Evolutionary conservation across 2,329 filamentous ascomycete genomes (phyloP).

Genomic region (Calonectria hawksworthii): DNA sequence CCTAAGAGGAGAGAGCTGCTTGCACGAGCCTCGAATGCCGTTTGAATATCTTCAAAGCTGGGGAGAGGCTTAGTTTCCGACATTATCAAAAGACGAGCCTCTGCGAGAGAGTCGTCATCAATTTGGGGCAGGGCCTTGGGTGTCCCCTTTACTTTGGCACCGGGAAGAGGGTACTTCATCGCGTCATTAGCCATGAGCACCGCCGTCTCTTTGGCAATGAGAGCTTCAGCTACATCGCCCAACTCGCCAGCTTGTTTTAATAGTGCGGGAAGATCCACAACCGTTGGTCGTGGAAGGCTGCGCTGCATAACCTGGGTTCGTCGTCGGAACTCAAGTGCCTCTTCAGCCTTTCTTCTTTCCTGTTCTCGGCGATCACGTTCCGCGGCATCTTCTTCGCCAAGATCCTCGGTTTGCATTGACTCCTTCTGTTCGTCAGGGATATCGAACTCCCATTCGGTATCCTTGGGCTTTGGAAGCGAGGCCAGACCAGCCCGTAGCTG

Average conservation of each 20-base stretch:
- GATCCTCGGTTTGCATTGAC: constrained; percentile 57
- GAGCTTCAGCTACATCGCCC: constrained; percentile 73
- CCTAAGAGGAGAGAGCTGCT: constrained; percentile 78
- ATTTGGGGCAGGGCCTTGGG: constrained; percentile 73
- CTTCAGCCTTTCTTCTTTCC: constrained; percentile 77
- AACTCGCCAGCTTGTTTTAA: constrained; percentile 73
- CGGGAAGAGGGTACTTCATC: constrained; percentile 78
- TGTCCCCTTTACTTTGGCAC: constrained; percentile 74
- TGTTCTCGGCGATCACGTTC: constrained; percentile 85
- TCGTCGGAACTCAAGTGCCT: constrained; percentile 84
- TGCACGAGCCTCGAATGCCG: constrained; percentile 67
- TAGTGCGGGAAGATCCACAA: constrained; percentile 79
- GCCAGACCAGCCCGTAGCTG: constrained; percentile 82
- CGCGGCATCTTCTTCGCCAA: constrained; percentile 72
- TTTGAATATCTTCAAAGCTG: constrained; percentile 64
- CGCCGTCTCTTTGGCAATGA: constrained; percentile 84
- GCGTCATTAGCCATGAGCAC: constrained; percentile 88
- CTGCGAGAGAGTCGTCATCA: constrained; percentile 78
- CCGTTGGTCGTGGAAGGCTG: constrained; percentile 81
- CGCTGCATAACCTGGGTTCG: constrained; percentile 94
- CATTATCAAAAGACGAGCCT: constrained; percentile 83
- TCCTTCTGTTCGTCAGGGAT: constrained; percentile 86
- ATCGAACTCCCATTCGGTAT: constrained; percentile 94
- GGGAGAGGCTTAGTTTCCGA: constrained; percentile 73
- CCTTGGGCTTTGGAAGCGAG: constrained; percentile 90